A percentile compares a stretch with the other conserved stretches of the same genome.
Evolutionary conservation across 352 stramenopile genomes (phyloP).

Genomic region (Globisporangium spinosum): DNA sequence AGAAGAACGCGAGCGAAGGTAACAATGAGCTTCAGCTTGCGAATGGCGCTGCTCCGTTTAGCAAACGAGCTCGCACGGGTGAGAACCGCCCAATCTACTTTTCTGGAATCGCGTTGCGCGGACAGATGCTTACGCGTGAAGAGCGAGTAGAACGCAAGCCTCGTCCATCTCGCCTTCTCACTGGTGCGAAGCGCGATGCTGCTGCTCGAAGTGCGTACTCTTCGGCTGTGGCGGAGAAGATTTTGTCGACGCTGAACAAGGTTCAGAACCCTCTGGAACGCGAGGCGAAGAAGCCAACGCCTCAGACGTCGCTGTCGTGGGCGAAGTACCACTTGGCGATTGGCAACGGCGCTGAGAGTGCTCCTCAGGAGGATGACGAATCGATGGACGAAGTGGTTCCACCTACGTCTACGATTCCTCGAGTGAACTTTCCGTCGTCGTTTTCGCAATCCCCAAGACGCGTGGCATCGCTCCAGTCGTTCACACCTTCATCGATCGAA

Average conservation of each 20-base stretch:
- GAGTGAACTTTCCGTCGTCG: conserved; percentile 30
- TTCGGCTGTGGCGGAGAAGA: conserved; percentile 70
- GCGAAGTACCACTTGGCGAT: conserved; percentile 80
- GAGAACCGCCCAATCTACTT: conserved; percentile 43
- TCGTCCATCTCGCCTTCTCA: conserved; percentile 68
- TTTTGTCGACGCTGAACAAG: conserved; percentile 78
- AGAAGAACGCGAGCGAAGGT: conserved; percentile 23
- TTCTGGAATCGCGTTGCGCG: conserved; percentile 28
- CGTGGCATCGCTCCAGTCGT: conserved; percentile 2
- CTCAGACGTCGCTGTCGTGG: conserved; percentile 79
- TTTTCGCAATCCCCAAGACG: conserved; percentile 7
- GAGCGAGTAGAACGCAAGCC: conserved; percentile 55
- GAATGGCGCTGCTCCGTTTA: conserved; percentile 29
- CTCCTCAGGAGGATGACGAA: conserved; percentile 20
- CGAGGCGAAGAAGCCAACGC: conserved; percentile 68
- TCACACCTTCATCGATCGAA: conserved; percentile 5
- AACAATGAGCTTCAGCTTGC: conserved; percentile 25
- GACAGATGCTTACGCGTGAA: conserved; percentile 40
- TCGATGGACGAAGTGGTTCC: conserved; percentile 36
- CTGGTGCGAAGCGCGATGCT: conserved; percentile 55
- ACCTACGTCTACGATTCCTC: conserved; percentile 53
- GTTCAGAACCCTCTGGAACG: conserved; percentile 73
- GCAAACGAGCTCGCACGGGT: conserved; percentile 39
- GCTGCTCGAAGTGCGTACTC: conserved; percentile 67
- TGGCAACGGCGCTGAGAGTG: conserved; percentile 26